These are phyloP conservation scores for Ramaria rubella DNA, from an alignment of 768 basidiomycete genomes.

Conservation along the genomic window DNA sequence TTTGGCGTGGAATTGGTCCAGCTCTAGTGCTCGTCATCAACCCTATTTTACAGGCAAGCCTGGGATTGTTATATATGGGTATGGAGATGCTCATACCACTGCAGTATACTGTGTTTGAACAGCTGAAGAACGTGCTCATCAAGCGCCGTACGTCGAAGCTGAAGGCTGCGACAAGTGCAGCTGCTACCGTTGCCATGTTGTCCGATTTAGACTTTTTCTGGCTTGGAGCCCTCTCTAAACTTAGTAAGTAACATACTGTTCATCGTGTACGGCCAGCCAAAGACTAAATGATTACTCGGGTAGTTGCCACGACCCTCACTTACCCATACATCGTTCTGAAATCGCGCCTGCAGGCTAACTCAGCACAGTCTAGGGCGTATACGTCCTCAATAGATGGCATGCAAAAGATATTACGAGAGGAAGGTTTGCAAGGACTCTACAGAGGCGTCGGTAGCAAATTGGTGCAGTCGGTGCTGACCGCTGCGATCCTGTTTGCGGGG, in stretches of 20 bases:
- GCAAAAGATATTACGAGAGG: slow-evolving; percentile 68
- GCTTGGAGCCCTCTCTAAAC: slow-evolving; percentile 90
- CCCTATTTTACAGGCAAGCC: slow-evolving; percentile 64
- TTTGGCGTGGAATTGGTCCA: slow-evolving; percentile 91
- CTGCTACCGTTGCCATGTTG: slow-evolving; percentile 41
- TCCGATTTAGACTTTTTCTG: slow-evolving; percentile 89
- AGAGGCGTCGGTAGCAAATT: slow-evolving; percentile 85
- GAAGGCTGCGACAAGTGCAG: slow-evolving; percentile 38
- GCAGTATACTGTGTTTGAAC: slow-evolving; percentile 92
- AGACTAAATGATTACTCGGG: background rate
- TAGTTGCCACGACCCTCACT: slow-evolving; percentile 45
- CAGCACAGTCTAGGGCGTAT: slow-evolving; percentile 61
- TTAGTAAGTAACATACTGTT: slow-evolving; percentile 44
- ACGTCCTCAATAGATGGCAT: slow-evolving; percentile 72
- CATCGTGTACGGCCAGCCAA: slow-evolving; percentile 30
- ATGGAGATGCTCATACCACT: background rate
- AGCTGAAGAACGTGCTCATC: slow-evolving; percentile 81
- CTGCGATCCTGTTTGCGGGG: slow-evolving; percentile 87
- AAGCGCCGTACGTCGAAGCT: slow-evolving; percentile 51
- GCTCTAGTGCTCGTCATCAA: slow-evolving; percentile 92
- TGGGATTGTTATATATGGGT: background rate
- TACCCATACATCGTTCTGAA: slow-evolving; percentile 80
- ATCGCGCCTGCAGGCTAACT: slow-evolving; percentile 71
- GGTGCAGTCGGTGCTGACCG: slow-evolving; percentile 85
- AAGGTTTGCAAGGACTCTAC: slow-evolving; percentile 81